Evolutionary conservation across 441 rosid genomes (phyloP).

Genomic region (Hypseocharis bilobata): DNA sequence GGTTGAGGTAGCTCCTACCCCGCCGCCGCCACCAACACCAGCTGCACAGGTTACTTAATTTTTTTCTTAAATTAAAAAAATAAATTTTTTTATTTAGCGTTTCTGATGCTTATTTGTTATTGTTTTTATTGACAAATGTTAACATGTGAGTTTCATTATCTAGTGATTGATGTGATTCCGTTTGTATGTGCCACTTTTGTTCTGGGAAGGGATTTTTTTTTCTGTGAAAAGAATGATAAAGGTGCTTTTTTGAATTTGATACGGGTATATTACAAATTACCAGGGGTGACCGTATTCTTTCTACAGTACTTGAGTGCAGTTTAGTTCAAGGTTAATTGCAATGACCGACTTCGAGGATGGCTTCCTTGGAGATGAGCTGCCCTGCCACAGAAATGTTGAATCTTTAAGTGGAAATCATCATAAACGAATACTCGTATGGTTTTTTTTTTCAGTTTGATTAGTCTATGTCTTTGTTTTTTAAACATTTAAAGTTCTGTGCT

Average conservation of each 20-base stretch:
- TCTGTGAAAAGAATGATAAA: not conserved
- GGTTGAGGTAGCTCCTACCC: too few relatives aligned
- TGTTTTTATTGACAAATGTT: not conserved
- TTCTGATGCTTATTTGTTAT: not conserved
- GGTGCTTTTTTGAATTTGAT: not conserved
- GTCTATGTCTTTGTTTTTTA: not conserved
- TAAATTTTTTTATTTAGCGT: too few relatives aligned
- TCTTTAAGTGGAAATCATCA: not conserved
- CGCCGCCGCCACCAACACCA: constrained; percentile 21
- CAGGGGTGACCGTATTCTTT: not conserved
- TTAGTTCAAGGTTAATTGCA: not conserved
- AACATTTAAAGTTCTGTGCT: not conserved
- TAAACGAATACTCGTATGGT: not conserved
- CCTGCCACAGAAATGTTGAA: not conserved
- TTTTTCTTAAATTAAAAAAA: not conserved
- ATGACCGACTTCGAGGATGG: too few relatives aligned
- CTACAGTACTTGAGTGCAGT: too few relatives aligned
- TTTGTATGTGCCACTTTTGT: not conserved
- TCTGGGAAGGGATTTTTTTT: not conserved
- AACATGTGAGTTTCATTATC: constrained; percentile 1
- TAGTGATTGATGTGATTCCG: not conserved
- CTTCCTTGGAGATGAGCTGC: not conserved
- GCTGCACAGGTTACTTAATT: constrained; percentile 29
- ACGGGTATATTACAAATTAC: not conserved
- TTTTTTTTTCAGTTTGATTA: not conserved